Conservation (phyloP, 2,329 filamentous ascomycete species). For the Ceratocystis eucalypticola region DNA sequence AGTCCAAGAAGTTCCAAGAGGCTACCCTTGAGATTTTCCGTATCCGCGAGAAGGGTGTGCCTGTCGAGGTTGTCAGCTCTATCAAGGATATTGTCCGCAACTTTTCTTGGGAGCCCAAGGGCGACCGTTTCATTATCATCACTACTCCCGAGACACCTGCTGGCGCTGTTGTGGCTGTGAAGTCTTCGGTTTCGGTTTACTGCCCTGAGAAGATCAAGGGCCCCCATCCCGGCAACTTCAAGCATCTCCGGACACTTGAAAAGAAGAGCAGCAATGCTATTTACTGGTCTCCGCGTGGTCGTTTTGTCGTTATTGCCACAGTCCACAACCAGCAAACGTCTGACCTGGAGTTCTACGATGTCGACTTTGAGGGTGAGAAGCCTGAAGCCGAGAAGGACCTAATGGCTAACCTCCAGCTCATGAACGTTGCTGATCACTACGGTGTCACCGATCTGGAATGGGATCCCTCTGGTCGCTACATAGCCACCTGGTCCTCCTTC, state of each 20-base stretch:
- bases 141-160: constrained; percentile 74
- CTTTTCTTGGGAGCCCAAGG: constrained; percentile 98
- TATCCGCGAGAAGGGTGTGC: constrained; percentile 91
- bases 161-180: constrained; percentile 71
- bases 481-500: constrained; percentile 80
- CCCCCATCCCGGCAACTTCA: constrained; percentile 74
- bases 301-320: constrained; percentile 88
- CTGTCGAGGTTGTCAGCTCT: constrained; percentile 92
- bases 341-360: constrained; percentile 93
- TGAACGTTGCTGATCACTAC: constrained; percentile 91
- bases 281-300: constrained; percentile 93
- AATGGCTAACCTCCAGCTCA: constrained; percentile 84
- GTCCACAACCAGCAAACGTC: constrained; percentile 87
- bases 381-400: constrained; percentile 86
- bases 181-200: constrained; percentile 93
- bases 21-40: constrained; percentile 98
- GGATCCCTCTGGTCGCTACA: constrained; percentile 91
- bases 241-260: constrained; percentile 83
- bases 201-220: constrained; percentile 90
- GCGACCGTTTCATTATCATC: constrained; percentile 92
- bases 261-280: constrained; percentile 99
- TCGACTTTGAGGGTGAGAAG: constrained; percentile 97
- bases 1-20: constrained; percentile 95
- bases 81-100: constrained; percentile 99
- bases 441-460: constrained; percentile 96